These are phyloP conservation scores for Gautieria morchelliformis DNA, from an alignment of 768 basidiomycete species.

Conservation along the genomic window DNA sequence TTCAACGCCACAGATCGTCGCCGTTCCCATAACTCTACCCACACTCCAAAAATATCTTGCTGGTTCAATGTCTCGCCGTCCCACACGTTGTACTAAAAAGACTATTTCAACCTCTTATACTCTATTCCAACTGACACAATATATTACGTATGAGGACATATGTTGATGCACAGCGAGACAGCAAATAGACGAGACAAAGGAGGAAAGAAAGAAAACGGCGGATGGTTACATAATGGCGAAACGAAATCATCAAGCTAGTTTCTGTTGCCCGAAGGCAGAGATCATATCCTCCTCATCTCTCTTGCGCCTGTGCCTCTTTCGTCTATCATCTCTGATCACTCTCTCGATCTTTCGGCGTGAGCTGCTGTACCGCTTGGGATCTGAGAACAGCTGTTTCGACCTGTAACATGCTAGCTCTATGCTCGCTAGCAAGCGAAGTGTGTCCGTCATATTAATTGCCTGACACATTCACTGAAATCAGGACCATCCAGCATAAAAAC, in stretches of 20 bases:
- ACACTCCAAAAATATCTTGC: too few species aligned
- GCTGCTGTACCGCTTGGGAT: conserved; percentile 58
- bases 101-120: neutral
- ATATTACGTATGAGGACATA: conserved; percentile 3
- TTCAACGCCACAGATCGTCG: too few species aligned
- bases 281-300: conserved; percentile 80
- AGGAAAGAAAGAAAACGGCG: neutral
- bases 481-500: conserved; percentile 1
- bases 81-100: too few species aligned
- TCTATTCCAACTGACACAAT: neutral
- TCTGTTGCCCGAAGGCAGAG: conserved; percentile 60
- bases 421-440: conserved; percentile 69
- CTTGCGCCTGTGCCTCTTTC: conserved; percentile 69
- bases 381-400: conserved; percentile 56
- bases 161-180: neutral
- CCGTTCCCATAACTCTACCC: too few species aligned
- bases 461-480: conserved; percentile 20
- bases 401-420: conserved; percentile 80
- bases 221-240: neutral
- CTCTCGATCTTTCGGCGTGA: conserved; percentile 64
- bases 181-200: neutral
- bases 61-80: too few species aligned
- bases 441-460: conserved; percentile 79
- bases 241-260: conserved; percentile 21
- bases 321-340: conserved; percentile 77